phyloP scores from a whole-genome alignment of 2,329 filamentous ascomycete genomes.

The Ceratocystis albifundus region DNA sequence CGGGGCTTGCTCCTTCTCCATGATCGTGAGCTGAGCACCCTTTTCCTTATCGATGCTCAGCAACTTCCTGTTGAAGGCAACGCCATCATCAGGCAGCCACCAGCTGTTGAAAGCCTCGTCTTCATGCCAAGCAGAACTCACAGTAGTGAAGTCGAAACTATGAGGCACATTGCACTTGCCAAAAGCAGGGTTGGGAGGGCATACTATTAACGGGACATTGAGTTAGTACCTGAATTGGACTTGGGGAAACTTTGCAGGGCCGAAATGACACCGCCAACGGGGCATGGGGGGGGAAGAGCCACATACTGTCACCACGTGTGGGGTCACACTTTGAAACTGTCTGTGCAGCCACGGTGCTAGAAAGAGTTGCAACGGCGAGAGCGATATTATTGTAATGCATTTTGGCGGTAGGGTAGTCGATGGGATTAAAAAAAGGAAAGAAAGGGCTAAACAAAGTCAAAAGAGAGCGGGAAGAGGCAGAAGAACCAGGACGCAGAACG shows the following conservation, averaged over 20 bases:
- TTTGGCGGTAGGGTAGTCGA: background rate
- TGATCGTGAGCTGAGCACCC: slow-evolving; percentile 43
- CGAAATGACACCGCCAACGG: background rate
- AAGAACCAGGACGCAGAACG: background rate
- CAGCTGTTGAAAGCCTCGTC: slow-evolving; percentile 26
- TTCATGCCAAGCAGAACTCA: slow-evolving; percentile 35
- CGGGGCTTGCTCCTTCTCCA: slow-evolving; percentile 42
- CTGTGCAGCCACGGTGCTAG: slow-evolving; percentile 42
- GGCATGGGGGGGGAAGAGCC: background rate
- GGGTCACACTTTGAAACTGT: slow-evolving; percentile 47
- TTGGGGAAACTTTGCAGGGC: background rate
- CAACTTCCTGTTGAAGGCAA: slow-evolving; percentile 27
- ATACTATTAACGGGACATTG: slow-evolving; percentile 29
- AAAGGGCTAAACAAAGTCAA: background rate
- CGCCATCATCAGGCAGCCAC: slow-evolving; percentile 30
- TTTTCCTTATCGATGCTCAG: slow-evolving; percentile 26
- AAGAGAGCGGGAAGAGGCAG: slow-evolving; percentile 5
- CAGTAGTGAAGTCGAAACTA: slow-evolving; percentile 52
- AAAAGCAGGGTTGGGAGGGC: slow-evolving; percentile 54
- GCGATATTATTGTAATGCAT: slow-evolving; percentile 37
- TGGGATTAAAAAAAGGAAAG: background rate
- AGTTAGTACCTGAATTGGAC: too few species aligned
- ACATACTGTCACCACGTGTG: slow-evolving; percentile 24
- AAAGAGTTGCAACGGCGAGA: slow-evolving; percentile 32
- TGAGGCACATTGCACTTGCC: slow-evolving; percentile 34